Conservation (phyloP, 805 yeast genomes). For the Cyberlindnera samutprakarnensis region DNA sequence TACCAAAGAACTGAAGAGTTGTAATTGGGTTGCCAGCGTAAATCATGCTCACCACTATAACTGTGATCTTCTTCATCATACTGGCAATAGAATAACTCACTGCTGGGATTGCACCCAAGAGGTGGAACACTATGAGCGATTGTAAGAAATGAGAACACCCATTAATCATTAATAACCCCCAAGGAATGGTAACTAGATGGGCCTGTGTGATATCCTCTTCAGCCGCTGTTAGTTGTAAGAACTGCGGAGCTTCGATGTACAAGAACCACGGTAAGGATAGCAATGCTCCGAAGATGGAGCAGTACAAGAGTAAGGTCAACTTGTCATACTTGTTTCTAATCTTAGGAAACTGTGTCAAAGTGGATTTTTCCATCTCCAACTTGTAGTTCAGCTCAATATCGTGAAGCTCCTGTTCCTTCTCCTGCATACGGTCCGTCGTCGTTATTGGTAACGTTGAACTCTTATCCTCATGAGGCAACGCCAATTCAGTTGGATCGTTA, state of each 20-base stretch:
- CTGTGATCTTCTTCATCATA: conserved; percentile 80
- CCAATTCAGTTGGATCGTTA: conserved; percentile 20
- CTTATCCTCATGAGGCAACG: conserved; percentile 5
- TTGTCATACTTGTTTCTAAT: conserved; percentile 56
- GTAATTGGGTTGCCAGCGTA: conserved; percentile 47
- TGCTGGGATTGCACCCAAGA: conserved; percentile 75
- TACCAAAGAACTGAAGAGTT: conserved; percentile 38
- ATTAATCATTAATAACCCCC: conserved; percentile 49
- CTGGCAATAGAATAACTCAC: conserved; percentile 83
- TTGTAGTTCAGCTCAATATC: conserved; percentile 7
- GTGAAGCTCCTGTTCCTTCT: conserved; percentile 5
- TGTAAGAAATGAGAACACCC: conserved; percentile 77
- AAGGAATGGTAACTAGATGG: conserved; percentile 29
- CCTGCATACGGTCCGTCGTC: conserved; percentile 7
- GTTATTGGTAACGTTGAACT: conserved; percentile 2
- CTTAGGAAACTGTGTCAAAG: conserved; percentile 9
- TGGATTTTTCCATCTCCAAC: conserved; percentile 7
- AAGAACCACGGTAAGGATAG: conserved; percentile 73
- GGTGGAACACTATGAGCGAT: conserved; percentile 72
- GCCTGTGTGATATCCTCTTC: conserved; percentile 15
- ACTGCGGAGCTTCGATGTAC: conserved; percentile 46
- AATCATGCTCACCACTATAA: conserved; percentile 71
- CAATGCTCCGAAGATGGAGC: conserved; percentile 64
- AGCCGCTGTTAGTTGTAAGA: conserved; percentile 9
- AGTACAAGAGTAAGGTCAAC: conserved; percentile 71